These are phyloP conservation scores for Naganishia albida DNA, from an alignment of 1,284 basidiomycete species.

Conservation along the genomic window DNA sequence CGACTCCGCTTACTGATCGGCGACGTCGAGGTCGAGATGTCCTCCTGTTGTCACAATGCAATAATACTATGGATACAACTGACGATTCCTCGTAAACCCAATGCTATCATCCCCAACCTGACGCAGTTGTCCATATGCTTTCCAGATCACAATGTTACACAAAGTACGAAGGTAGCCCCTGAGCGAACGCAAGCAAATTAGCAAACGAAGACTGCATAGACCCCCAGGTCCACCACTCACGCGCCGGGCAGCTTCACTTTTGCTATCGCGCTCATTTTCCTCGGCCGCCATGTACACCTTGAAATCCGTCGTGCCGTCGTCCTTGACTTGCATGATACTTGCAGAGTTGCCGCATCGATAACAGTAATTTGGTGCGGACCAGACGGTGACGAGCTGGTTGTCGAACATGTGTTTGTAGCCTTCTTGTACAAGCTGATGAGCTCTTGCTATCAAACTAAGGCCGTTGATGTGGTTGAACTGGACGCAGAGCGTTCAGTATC, in stretches of 20 bases:
- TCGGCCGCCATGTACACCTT: conserved; percentile 78
- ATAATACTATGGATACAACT: conserved; percentile 23
- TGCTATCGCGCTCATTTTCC: conserved; percentile 76
- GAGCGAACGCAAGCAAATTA: neutral
- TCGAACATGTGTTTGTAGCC: conserved; percentile 99
- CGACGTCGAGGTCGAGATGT: too few species aligned
- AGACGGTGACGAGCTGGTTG: conserved; percentile 89
- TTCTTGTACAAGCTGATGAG: conserved; percentile 94
- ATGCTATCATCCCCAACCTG: neutral
- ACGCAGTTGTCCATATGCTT: neutral
- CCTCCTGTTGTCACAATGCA: neutral
- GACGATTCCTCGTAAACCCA: conserved; percentile 1
- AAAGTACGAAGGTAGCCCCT: conserved; percentile 51
- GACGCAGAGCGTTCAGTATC: neutral
- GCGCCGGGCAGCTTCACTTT: conserved; percentile 50
- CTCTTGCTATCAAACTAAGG: conserved; percentile 80
- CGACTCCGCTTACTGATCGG: too few species aligned
- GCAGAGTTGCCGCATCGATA: conserved; percentile 82
- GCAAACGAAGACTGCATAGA: neutral
- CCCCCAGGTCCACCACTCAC: conserved; percentile 34
- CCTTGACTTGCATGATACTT: conserved; percentile 66
- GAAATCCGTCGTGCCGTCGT: conserved; percentile 63
- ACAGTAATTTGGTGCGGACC: conserved; percentile 96
- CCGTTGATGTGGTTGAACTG: conserved; percentile 91
- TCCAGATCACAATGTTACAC: conserved; percentile 29